Evolutionary conservation across 148 eudicot species (phyloP), one percentile per base, ranked within the genome.

Genomic region (Vaccinium darrowii): DNA sequence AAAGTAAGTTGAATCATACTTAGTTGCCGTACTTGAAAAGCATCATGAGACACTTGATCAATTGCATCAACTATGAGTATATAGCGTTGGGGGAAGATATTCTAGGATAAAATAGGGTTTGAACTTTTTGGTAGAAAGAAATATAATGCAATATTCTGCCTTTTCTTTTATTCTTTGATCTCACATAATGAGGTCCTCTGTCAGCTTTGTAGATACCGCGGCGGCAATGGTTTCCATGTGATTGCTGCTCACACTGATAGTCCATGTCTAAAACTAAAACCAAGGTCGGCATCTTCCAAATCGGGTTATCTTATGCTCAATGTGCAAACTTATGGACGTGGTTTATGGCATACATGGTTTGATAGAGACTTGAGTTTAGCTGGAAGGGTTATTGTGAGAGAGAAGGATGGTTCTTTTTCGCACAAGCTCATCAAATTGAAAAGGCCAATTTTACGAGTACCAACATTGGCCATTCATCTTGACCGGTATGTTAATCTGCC

Each of bases 291-390:
- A 81, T 96, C 95, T 52, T 88, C 95, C 86, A 96, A 96, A 87
- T 89, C 93, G 83, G 95, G 98, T 50, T 93, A 92, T 92, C 92
- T 91, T 73, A 96, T 94, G 99, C 92, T 94, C 75, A 96, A 93
- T 83, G 99, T 96, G 87, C 98, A 96, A 90, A 96, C 97, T 33
- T 96, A 94, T 90, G 99, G 99, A 88, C 90, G 93, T 88, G 99
- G 99, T 84, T 91, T 96, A 86, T 96, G 99, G 99, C 92, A 96
- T 85, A 96, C 99, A 82, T 96, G 99, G 99, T 96, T 93, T 89
- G 99, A 96, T 63, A 89, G 99, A 87, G 99, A 96, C 88, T 86
- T 96, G 71, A 93, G 94, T 87, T 85, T 96, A 62, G 99, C 98
- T 43, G 99, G 99, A 85, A 91, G 99, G 90, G 99, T 92, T 82